phyloP scores from a whole-genome alignment of 441 rosid species.

The Croton laevigatus region DNA sequence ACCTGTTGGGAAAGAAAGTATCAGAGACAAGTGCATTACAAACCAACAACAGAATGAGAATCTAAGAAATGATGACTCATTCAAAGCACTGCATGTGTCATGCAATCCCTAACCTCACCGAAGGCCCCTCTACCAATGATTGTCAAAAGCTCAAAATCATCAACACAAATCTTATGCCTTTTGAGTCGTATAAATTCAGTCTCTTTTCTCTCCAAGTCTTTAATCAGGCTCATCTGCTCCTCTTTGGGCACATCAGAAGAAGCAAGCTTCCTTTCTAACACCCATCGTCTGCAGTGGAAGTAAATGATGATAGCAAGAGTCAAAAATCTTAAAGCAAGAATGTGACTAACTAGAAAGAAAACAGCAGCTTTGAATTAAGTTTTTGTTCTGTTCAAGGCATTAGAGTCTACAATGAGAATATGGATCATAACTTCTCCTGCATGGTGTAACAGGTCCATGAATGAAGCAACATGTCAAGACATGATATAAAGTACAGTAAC shows the following conservation, averaged over 20 bases:
- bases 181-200: constrained; percentile 93
- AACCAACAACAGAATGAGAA: constrained; percentile 13
- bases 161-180: constrained; percentile 87
- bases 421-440: not conserved
- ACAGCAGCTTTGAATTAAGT: not conserved
- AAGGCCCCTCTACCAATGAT: constrained; percentile 96
- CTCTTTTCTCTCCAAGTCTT: constrained; percentile 92
- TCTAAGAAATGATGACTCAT: constrained; percentile 14
- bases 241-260: constrained; percentile 85
- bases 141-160: constrained; percentile 90
- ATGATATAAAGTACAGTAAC: not conserved
- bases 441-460: not conserved
- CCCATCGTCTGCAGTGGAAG: constrained; percentile 68
- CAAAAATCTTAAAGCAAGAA: constrained; percentile 2
- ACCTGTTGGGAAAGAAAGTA: constrained; percentile 51
- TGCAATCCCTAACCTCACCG: constrained; percentile 69
- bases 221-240: constrained; percentile 78
- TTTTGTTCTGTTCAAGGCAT: constrained; percentile 7
- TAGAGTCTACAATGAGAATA: not conserved
- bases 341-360: constrained; percentile 1
- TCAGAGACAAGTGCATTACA: constrained; percentile 16
- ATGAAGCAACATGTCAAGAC: not conserved
- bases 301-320: constrained; percentile 24
- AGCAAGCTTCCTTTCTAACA: constrained; percentile 81
- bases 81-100: constrained; percentile 8